These are phyloP conservation scores for Clonostachys chloroleuca DNA, from an alignment of 2,329 filamentous ascomycete species.

Conservation along the genomic window DNA sequence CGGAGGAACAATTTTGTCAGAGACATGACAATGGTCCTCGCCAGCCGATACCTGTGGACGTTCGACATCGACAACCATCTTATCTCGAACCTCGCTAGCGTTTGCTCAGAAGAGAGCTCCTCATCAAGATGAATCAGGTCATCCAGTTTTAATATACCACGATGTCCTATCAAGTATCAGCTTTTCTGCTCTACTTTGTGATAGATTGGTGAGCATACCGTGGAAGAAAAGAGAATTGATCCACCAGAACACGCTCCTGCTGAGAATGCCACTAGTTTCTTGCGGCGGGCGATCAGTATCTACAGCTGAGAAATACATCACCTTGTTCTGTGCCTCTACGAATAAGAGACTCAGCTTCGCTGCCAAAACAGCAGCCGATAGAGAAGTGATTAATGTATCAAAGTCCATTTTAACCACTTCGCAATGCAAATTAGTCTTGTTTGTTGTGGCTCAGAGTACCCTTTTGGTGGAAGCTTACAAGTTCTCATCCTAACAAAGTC, in stretches of 20 bases:
- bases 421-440: too few species aligned
- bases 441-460: too few species aligned
- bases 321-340: too few species aligned
- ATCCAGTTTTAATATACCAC: slow-evolving; percentile 2
- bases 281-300: not conserved
- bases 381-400: too few species aligned
- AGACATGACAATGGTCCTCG: slow-evolving; percentile 2
- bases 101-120: slow-evolving; percentile 14
- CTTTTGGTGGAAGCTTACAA: too few species aligned
- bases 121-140: slow-evolving; percentile 17
- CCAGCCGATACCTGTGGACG: too few species aligned
- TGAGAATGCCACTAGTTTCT: not conserved
- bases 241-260: not conserved
- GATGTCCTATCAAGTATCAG: too few species aligned
- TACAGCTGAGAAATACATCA: too few species aligned
- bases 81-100: slow-evolving; percentile 10
- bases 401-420: too few species aligned
- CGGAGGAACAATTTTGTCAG: slow-evolving; percentile 23
- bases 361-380: too few species aligned
- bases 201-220: slow-evolving; percentile 14
- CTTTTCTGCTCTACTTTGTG: not conserved
- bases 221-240: not conserved
- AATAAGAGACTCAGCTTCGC: too few species aligned
- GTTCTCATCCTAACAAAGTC: slow-evolving; percentile 11
- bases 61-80: slow-evolving; percentile 9